Evolutionary conservation across 495 filamentous ascomycete species (phyloP).

Genomic region (Saxophila tyrrhenica): DNA sequence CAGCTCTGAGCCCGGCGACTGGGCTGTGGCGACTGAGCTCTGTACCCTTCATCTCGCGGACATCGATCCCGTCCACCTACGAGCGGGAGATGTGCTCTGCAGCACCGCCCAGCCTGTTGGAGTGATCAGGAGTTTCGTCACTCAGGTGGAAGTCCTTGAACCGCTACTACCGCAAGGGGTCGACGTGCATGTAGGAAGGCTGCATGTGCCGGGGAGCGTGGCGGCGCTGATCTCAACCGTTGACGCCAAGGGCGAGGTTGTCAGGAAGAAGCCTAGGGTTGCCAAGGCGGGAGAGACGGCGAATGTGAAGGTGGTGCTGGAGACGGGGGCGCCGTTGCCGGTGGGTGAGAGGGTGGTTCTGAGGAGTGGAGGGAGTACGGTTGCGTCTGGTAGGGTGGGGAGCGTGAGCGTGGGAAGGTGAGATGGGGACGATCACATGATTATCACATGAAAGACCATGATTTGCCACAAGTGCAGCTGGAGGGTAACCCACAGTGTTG

Average conservation of each 20-base stretch:
- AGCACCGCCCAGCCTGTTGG: conserved; percentile 52
- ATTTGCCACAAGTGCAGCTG: too few relatives aligned
- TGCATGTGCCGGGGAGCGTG: conserved; percentile 69
- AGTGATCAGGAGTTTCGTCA: conserved; percentile 56
- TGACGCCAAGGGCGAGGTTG: conserved; percentile 47
- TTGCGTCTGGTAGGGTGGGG: conserved; percentile 73
- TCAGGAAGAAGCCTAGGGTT: conserved; percentile 77
- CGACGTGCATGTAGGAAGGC: conserved; percentile 73
- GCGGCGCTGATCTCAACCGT: conserved; percentile 55
- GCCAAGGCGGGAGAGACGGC: conserved; percentile 62
- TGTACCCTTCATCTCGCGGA: conserved; percentile 71
- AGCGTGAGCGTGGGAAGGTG: too few relatives aligned
- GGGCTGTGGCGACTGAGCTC: conserved; percentile 95
- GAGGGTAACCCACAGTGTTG: too few relatives aligned
- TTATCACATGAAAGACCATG: too few relatives aligned
- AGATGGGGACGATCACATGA: too few relatives aligned
- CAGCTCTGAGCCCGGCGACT: conserved; percentile 60
- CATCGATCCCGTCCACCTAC: conserved; percentile 72
- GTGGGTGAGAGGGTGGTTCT: conserved; percentile 68
- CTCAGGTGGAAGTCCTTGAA: conserved; percentile 83
- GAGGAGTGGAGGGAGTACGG: conserved; percentile 63
- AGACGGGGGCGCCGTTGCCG: conserved; percentile 66
- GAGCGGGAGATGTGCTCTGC: conserved; percentile 77
- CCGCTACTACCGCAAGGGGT: conserved; percentile 77
- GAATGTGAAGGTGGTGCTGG: conserved; percentile 59